Base-by-base conservation (phyloP, 176 grass and related monocot genomes). In the Musa beccarii region DNA sequence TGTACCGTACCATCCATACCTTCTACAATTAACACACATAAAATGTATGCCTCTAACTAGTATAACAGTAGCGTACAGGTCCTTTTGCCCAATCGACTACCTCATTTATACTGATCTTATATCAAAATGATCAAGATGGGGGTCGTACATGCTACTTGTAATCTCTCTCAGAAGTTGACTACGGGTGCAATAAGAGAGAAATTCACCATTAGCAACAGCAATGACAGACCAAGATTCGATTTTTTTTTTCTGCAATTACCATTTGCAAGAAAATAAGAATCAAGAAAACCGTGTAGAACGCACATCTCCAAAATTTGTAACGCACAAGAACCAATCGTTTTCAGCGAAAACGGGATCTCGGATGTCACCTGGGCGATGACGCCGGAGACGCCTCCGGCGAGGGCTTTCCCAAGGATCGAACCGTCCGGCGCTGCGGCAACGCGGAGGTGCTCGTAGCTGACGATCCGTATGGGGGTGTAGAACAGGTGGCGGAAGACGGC, bases 401-500 rank as follows among this genome's bases (percentile, higher is more conserved):
- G 72, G 69, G 85, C 83, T 74, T 84, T 96, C 29, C 80, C 85
- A 16, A 89, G 61, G 56, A 92, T 68, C 79, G 82, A 76, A 0
- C 79, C 89, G 13, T 72, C 83, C 25, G 34, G 16, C 49, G 73
- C 76, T n/a, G 87, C 75, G 61, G 65, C 59, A 66, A 56, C 80
- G 61, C 89, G 85, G 53, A 96, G 74, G 74, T 89, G 70, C 76
- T 96, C 92, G 79, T 92, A 96, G 17, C 89, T 81, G 7, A 92
- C 83, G 76, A 96, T 96, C 75, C 89, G 83, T 29, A 92, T 85
- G 11, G 92, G 89, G 22, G 86, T 89, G 80, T 96, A 96, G 54
- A 92, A 79, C 55, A 96, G 75, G 69, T 96, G 89, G 52, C 89
- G 87, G 63, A 96, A 76, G 13, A 96, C 8, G n/a, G 92, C 92